Conservation (phyloP, 2,329 filamentous ascomycete species). For the Neocatenulostroma microsporum region DNA sequence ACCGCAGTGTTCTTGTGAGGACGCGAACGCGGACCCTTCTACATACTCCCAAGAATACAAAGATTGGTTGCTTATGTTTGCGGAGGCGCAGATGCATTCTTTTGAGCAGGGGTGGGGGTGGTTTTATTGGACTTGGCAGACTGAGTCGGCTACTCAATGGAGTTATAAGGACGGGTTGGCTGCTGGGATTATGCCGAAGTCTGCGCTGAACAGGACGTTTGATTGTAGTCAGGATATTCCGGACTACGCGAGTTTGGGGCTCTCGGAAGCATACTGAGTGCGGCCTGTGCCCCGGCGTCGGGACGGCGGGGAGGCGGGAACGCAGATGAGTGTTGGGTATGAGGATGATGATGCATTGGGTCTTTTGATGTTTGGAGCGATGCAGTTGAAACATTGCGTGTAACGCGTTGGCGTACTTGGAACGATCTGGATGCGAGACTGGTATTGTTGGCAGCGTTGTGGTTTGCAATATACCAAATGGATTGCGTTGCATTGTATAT, state of each 20-base stretch:
- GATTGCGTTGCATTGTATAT: no score
- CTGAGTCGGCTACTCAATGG: slow-evolving; percentile 80
- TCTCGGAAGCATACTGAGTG: slow-evolving; percentile 42
- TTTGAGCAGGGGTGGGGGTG: slow-evolving; percentile 94
- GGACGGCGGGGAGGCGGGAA: no score
- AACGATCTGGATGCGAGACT: no score
- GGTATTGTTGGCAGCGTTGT: no score
- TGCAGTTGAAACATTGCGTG: no score
- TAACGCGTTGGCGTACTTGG: no score
- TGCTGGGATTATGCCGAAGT: slow-evolving; percentile 66
- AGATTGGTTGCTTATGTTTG: slow-evolving; percentile 78
- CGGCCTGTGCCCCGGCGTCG: neutral
- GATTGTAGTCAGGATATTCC: slow-evolving; percentile 35
- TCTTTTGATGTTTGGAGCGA: no score
- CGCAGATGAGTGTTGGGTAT: no score
- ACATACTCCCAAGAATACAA: slow-evolving; percentile 69
- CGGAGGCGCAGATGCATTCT: slow-evolving; percentile 88
- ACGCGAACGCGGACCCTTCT: slow-evolving; percentile 65
- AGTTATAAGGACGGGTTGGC: slow-evolving; percentile 75
- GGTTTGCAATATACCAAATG: no score
- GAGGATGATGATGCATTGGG: no score
- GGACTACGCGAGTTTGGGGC: slow-evolving; percentile 31
- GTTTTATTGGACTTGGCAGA: slow-evolving; percentile 99
- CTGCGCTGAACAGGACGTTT: slow-evolving; percentile 37
- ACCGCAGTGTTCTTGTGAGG: slow-evolving; percentile 60